Percentiles rank a stretch among this genome's conserved stretches.
phyloP scores from a whole-genome alignment of 306 rosid species.

The Canavalia ensiformis region DNA sequence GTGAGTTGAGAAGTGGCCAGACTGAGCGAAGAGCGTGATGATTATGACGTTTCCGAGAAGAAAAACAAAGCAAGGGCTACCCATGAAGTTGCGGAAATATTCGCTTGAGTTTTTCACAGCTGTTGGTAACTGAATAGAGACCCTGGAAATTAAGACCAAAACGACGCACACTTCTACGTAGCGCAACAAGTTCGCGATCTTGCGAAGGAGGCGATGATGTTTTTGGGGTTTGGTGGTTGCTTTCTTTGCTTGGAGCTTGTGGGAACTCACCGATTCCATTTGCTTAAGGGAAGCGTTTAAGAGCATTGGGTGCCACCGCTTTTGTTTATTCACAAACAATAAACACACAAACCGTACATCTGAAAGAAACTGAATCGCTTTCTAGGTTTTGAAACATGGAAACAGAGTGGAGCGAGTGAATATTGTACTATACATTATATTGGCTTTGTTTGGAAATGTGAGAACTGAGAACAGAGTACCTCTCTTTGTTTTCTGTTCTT shows the following conservation, averaged over 20 bases:
- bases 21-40: slow-evolving; percentile 69
- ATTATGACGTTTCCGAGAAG: slow-evolving; percentile 76
- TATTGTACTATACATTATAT: neutral
- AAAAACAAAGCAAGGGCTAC: slow-evolving; percentile 73
- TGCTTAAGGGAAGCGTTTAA: neutral
- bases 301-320: neutral
- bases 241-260: slow-evolving; percentile 67
- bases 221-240: slow-evolving; percentile 51
- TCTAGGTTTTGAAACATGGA: slow-evolving; percentile 63
- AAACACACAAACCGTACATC: neutral
- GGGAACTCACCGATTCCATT: slow-evolving; percentile 68
- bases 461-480: slow-evolving; percentile 29
- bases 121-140: slow-evolving; percentile 64
- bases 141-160: slow-evolving; percentile 67
- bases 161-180: slow-evolving; percentile 65
- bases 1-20: slow-evolving; percentile 62
- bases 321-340: neutral
- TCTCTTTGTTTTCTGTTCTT: slow-evolving; percentile 1
- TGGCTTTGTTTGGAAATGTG: slow-evolving; percentile 20
- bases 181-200: slow-evolving; percentile 64
- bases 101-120: slow-evolving; percentile 68
- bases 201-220: slow-evolving; percentile 60
- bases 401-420: slow-evolving; percentile 23
- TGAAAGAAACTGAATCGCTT: slow-evolving; percentile 35
- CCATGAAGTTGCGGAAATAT: slow-evolving; percentile 57